These are phyloP conservation scores for Aeminium ludgeri DNA, from an alignment of 495 filamentous ascomycete species.

Conservation along the genomic window DNA sequence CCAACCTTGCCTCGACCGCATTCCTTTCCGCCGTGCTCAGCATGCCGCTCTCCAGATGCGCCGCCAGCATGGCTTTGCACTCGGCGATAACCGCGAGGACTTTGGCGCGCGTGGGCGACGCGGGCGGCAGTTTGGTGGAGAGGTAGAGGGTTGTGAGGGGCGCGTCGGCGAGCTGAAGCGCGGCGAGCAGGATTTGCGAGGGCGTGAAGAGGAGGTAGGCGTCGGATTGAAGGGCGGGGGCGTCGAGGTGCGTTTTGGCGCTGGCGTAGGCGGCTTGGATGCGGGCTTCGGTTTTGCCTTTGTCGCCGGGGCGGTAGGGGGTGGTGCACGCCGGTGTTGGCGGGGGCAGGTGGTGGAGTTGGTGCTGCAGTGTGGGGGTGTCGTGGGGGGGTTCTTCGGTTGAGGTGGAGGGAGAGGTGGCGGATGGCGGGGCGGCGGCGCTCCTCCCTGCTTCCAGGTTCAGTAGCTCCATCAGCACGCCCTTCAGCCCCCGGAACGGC, in stretches of 20 bases:
- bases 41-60: constrained; percentile 6
- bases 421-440: constrained; percentile 24
- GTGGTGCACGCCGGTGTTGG: constrained; percentile 2
- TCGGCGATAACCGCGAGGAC: constrained; percentile 31
- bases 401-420: constrained; percentile 24
- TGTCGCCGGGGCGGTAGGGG: constrained; percentile 1
- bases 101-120: constrained; percentile 23
- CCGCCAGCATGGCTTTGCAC: constrained; percentile 33
- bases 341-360: no score
- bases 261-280: constrained; percentile 50
- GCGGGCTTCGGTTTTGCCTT: constrained; percentile 25
- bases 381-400: constrained; percentile 24
- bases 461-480: constrained; percentile 66
- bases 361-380: constrained; percentile 16
- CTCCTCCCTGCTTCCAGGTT: constrained; percentile 40
- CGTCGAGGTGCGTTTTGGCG: constrained; percentile 58
- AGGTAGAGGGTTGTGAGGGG: constrained; percentile 59
- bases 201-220: constrained; percentile 94
- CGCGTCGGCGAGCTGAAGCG: constrained; percentile 56
- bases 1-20: constrained; percentile 41
- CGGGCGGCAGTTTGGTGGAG: constrained; percentile 42
- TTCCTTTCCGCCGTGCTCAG: constrained; percentile 27
- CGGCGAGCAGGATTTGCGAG: constrained; percentile 76
- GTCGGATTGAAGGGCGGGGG: constrained; percentile 69
- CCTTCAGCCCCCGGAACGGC: constrained; percentile 74